A percentile compares a stretch with the other conserved stretches of the same genome.
These are phyloP conservation scores for Fomitopsis palustris DNA, from an alignment of 1,284 basidiomycete species.

Conservation along the genomic window DNA sequence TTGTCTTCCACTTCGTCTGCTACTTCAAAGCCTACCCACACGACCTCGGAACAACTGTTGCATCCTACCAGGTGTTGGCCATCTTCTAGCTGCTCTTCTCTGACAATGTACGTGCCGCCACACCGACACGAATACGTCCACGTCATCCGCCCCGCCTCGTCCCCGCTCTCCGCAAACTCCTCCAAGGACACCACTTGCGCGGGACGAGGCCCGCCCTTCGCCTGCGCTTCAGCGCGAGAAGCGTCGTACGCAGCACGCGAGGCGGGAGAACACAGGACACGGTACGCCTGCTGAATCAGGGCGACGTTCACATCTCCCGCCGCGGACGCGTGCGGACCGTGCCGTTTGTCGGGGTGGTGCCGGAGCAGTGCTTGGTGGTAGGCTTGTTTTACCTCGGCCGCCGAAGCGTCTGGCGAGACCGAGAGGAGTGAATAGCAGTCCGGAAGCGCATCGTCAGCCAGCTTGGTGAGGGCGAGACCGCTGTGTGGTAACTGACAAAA, in stretches of 20 bases:
- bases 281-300: constrained; percentile 59
- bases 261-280: constrained; percentile 44
- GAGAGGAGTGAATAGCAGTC: constrained; percentile 34
- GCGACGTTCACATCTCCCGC: constrained; percentile 40
- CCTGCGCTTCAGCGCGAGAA: constrained; percentile 8
- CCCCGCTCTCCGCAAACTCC: constrained; percentile 47
- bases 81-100: constrained; percentile 53
- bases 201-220: constrained; percentile 47
- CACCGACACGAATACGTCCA: constrained; percentile 69
- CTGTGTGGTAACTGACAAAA: not conserved
- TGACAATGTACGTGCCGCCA: constrained; percentile 59
- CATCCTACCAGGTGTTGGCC: constrained; percentile 68
- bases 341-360: constrained; percentile 67
- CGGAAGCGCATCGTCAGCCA: constrained; percentile 9
- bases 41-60: constrained; percentile 67
- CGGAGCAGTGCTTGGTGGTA: constrained; percentile 65
- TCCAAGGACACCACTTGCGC: constrained; percentile 76
- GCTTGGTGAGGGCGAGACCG: constrained; percentile 7
- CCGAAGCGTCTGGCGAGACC: constrained; percentile 27
- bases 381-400: constrained; percentile 57
- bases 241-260: constrained; percentile 50
- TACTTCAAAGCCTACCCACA: constrained; percentile 75
- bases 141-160: constrained; percentile 10
- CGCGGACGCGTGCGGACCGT: constrained; percentile 1
- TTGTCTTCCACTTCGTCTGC: constrained; percentile 32